These are phyloP conservation scores for Sarocladium oryzae DNA, from an alignment of 2,329 filamentous ascomycete genomes.

Conservation along the genomic window DNA sequence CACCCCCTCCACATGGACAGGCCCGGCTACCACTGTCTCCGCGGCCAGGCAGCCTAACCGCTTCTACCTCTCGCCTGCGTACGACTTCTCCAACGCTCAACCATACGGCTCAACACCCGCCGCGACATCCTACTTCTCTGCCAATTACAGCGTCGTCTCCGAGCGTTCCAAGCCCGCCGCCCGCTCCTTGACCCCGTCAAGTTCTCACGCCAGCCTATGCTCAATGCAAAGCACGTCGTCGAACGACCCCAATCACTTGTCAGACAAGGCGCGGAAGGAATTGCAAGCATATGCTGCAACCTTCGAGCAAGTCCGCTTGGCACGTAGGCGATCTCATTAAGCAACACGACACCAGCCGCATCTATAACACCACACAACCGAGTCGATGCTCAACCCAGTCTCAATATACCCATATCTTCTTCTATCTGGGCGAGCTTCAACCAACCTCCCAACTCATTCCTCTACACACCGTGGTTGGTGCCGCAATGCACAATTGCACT, in stretches of 20 bases:
- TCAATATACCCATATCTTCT: slow-evolving; percentile 13
- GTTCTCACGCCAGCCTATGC: slow-evolving; percentile 77
- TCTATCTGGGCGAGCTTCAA: slow-evolving; percentile 10
- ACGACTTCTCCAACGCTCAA: slow-evolving; percentile 64
- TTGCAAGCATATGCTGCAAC: slow-evolving; percentile 80
- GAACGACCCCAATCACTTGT: slow-evolving; percentile 53
- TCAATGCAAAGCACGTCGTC: slow-evolving; percentile 64
- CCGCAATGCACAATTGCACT: neutral
- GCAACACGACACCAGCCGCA: slow-evolving; percentile 9
- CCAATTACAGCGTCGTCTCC: slow-evolving; percentile 22
- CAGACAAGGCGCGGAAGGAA: slow-evolving; percentile 71
- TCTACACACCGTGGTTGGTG: no score
- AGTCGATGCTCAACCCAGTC: neutral
- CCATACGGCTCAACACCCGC: slow-evolving; percentile 47
- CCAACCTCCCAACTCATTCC: slow-evolving; percentile 7
- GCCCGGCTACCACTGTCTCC: slow-evolving; percentile 13
- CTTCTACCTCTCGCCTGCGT: slow-evolving; percentile 67
- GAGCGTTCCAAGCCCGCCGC: slow-evolving; percentile 17
- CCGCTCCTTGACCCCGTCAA: slow-evolving; percentile 59
- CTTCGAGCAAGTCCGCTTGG: slow-evolving; percentile 72
- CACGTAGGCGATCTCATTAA: slow-evolving; percentile 52
- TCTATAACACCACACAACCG: slow-evolving; percentile 9
- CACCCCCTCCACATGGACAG: slow-evolving; percentile 38
- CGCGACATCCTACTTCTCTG: slow-evolving; percentile 24
- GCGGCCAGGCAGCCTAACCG: slow-evolving; percentile 18